Base-by-base conservation (phyloP, 2,329 filamentous ascomycete genomes). In the Harringtonia aguacate region DNA sequence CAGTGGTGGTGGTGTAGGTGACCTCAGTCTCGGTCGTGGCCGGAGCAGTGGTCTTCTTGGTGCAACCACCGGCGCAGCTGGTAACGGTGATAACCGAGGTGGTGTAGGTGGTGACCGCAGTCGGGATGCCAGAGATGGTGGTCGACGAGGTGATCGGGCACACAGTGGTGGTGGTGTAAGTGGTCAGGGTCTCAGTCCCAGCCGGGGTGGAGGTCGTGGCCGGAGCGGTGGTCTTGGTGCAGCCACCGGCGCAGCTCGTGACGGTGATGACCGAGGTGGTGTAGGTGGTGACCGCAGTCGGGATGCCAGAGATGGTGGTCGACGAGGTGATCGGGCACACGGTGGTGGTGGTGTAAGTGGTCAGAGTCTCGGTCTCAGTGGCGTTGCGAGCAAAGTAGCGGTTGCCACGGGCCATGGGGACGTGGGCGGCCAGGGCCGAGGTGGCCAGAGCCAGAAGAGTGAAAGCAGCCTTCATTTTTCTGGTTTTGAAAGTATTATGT, bases 201-300 rank as follows among this genome's bases (percentile, higher is more conserved):
- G 10, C 17, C 8, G 12, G 6, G 8, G 39, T 13, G 8, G 39
- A 20, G 24, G 24, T 12, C 18, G 64, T 66, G 29, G 60, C 57
- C 2, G 7, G 8, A 31, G 61, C 61, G 22, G 51, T 53, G 34
- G 52, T 55, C 27, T 55, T 56, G 33, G 56, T 57, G 14, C 51
- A 51, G 46, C 58, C 61, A 14, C 44, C 44, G 9, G 61, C 52
- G 49, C 65, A 67, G 37, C 58, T 56, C 3, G 65, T 68, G 30
- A 69, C 58, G 10, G 59, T 60, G 21, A 69, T 55, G 14, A 66
- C 69, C 4, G 68, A 69, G 14, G 65, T 69, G 14, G 65, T 66
- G 47, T 12, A 18, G 18, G n/a, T 55, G 7, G 68, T 72, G 36
- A 63, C 58, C 17, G 58, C 58, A 43, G 68, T 64, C 18, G 68